Evolutionary conservation across 2,329 filamentous ascomycete genomes (phyloP), one percentile per base, ranked within the genome.

Genomic region (Penicillium sp.): DNA sequence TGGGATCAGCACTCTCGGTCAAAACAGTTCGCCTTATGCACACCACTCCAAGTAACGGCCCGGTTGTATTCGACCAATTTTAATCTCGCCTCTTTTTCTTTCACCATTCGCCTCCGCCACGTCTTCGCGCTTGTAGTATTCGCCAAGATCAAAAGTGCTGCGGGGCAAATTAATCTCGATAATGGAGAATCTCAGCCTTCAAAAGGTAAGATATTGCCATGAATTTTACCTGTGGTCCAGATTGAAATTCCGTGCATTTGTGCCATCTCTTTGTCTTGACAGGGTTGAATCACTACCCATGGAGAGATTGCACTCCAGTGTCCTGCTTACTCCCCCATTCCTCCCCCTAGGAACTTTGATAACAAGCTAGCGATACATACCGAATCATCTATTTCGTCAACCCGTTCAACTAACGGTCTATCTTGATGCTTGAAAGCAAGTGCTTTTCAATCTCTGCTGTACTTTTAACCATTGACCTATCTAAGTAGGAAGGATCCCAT

Each of bases 41-140:
- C 68, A 72, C 65, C 69, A 37, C 67, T 64, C 59, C 65, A 68
- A 40, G 71, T 75, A 76, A 76, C 73, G 74, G 74, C 72, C 70
- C 70, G 72, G 67, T 71, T 70, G 68, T 73, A 69, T 73, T 70
- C 73, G 70, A 66, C 62, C 57, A 54, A 51, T 44, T 58, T 56
- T 55, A 59, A 49, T 62, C 40, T 56, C 53, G 57, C 49, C 58
- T 52, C 55, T 51, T 58, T 56, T 61, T 57, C 49, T 51, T 25
- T 35, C 51, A 53, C 45, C 53, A 46, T 54, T 31, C 42, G 45
- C 46, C 47, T 49, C 52, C 59, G 56, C 46, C 63, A 60, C 60
- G 61, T 62, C 60, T 60, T 65, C 57, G 56, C 59, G 60, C 63
- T 61, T 64, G 64, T 66, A 66, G 64, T 65, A 47, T 60, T 60